Evolutionary conservation across 805 yeast species (phyloP).

Genomic region (Kodamaea jinghongensis): DNA sequence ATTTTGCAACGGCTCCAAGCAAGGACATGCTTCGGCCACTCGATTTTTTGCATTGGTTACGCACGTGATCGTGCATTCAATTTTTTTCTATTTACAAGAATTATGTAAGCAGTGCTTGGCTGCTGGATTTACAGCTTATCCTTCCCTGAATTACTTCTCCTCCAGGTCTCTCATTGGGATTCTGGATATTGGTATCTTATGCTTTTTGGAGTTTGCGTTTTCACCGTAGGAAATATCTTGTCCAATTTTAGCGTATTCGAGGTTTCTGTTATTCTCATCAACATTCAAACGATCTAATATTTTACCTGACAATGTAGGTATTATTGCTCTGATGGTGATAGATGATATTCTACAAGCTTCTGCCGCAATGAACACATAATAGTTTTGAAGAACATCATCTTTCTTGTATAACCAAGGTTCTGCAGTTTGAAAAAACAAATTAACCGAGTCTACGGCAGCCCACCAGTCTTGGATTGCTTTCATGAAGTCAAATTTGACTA

Average conservation of each 20-base stretch:
- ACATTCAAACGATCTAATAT: slow-evolving; percentile 68
- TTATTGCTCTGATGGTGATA: slow-evolving; percentile 66
- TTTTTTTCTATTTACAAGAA: no score
- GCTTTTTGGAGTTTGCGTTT: slow-evolving; percentile 47
- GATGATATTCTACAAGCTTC: slow-evolving; percentile 70
- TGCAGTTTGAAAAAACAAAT: slow-evolving; percentile 60
- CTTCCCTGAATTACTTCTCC: no score
- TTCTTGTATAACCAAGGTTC: slow-evolving; percentile 72
- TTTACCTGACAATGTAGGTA: slow-evolving; percentile 59
- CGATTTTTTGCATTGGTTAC: no score
- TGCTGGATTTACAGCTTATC: no score
- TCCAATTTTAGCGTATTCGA: slow-evolving; percentile 50
- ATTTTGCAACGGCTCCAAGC: no score
- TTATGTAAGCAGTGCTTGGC: no score
- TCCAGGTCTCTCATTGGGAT: slow-evolving; percentile 13
- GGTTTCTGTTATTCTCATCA: slow-evolving; percentile 33
- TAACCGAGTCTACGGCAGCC: slow-evolving; percentile 57
- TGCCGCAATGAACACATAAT: slow-evolving; percentile 59
- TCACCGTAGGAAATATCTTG: slow-evolving; percentile 61
- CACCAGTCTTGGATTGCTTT: slow-evolving; percentile 59
- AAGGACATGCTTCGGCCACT: no score
- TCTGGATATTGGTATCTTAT: slow-evolving; percentile 49
- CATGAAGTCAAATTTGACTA: slow-evolving; percentile 50
- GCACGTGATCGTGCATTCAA: no score
- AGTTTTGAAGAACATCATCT: slow-evolving; percentile 35